Evolutionary conservation across 2,329 filamentous ascomycete genomes (phyloP), one percentile per base, ranked within the genome.

Genomic region (Myotisia sp.): DNA sequence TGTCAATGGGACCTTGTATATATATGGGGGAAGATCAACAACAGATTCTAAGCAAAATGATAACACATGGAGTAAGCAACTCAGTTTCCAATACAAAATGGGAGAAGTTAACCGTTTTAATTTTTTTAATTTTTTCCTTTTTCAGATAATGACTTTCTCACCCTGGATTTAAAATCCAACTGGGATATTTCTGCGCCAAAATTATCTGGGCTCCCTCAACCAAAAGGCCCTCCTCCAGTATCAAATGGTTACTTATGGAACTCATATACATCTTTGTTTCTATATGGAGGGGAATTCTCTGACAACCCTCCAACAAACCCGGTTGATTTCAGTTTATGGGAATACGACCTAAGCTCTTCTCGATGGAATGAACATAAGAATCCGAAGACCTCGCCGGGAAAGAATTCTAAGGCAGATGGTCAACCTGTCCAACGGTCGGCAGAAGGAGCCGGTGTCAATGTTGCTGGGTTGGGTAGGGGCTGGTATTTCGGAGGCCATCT

Each of bases 401-500:
- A 72, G 27, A 70, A 71, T 45, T 74, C 78, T 0, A 70, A 71
- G 14, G 57, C 57, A 0, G 68, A 62, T 6, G 65, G 65, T 13
- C 55, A 67, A 13, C 56, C 68, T 1, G 65, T 86, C 2, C 74
- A 84, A 49, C 64, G 79, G 29, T 68, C 78, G 2, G 78, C 79
- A 1, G 80, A 86, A 51, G 80, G 80, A 5, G 77, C 80, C 7
- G 78, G 78, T 0, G 56, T 81, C 9, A 79, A 73, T 18, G 72
- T 85, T 0, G 71, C 77, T 0, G 71, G 75, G 35, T 57, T 84
- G 1, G 79, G 79, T 0, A 58, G 77, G 29, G 81, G 76, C 20
- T 86, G 74, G 64, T 86, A 83, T 52, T 86, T 86, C 54, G 80
- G 79, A 17, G 80, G 80, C 0, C 80, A 85, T 53, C 59, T 81